Evolutionary conservation across 495 filamentous ascomycete species (phyloP).

Genomic region (Thermothielavioides terrestris): DNA sequence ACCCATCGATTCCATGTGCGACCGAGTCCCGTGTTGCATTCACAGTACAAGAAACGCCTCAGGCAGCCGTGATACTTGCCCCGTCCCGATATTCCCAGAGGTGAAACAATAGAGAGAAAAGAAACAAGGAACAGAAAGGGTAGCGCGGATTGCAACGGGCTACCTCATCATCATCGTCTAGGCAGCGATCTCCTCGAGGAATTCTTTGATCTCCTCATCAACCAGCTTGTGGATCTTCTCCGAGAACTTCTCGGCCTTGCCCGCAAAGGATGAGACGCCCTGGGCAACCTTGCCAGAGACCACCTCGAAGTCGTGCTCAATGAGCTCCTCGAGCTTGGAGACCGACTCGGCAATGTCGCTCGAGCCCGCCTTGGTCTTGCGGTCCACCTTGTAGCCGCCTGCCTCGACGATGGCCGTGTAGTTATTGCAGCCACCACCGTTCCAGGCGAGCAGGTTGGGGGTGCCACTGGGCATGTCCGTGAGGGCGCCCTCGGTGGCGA

Average conservation of each 20-base stretch:
- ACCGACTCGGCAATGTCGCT: conserved; percentile 23
- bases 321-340: conserved; percentile 51
- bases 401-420: conserved; percentile 72
- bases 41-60: conserved; percentile 36
- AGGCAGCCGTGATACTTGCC: conserved; percentile 16
- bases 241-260: conserved; percentile 41
- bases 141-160: no score
- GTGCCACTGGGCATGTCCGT: conserved; percentile 79
- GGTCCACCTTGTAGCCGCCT: conserved; percentile 48
- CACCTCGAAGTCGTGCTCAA: conserved; percentile 49
- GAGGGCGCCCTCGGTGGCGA: conserved; percentile 74
- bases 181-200: conserved; percentile 52
- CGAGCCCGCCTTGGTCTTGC: conserved; percentile 21
- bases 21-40: conserved; percentile 23
- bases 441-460: conserved; percentile 88
- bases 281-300: conserved; percentile 47
- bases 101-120: no score
- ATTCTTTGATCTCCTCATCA: conserved; percentile 58
- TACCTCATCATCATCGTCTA: conserved; percentile 28
- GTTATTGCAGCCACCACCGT: conserved; percentile 91
- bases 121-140: neutral
- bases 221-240: conserved; percentile 48
- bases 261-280: conserved; percentile 34
- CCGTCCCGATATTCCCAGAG: conserved; percentile 17
- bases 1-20: conserved; percentile 7